phyloP scores from a whole-genome alignment of 148 eudicot genomes.

The Vaccinium darrowii region DNA sequence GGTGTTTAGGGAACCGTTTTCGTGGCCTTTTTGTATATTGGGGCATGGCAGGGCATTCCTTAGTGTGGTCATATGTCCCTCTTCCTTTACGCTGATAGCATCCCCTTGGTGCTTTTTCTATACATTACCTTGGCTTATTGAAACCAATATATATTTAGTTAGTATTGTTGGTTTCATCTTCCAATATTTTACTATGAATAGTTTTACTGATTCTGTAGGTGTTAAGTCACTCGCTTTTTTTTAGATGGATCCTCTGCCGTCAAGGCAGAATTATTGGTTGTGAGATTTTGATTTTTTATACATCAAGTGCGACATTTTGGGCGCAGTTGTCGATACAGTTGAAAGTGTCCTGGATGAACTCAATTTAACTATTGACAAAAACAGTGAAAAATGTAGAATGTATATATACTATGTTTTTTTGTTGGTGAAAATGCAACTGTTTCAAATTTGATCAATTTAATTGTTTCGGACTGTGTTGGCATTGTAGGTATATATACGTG shows the following conservation, averaged over 20 bases:
- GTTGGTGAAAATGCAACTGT: constrained; percentile 9
- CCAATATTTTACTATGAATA: neutral
- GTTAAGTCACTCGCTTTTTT: neutral
- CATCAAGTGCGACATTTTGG: neutral
- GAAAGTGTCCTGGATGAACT: neutral
- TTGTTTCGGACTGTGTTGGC: neutral
- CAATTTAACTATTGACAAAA: neutral
- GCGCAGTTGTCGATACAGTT: neutral
- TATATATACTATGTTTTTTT: neutral
- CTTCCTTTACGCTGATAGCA: neutral
- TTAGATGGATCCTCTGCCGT: neutral
- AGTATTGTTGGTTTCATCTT: neutral
- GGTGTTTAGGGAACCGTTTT: neutral
- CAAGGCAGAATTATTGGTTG: neutral
- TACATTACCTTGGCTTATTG: neutral
- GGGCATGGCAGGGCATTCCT: neutral
- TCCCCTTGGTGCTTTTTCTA: neutral
- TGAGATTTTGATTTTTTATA: neutral
- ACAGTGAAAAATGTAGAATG: neutral
- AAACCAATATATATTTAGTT: neutral
- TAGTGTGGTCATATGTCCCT: neutral
- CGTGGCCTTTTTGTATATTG: neutral
- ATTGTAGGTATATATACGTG: constrained; percentile 79
- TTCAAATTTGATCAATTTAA: neutral
- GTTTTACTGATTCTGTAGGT: neutral